A percentile compares a stretch with the other conserved stretches of the same genome.
phyloP scores from a whole-genome alignment of 192 early-diverging fungal genomes.

The Gigaspora rosea region DNA sequence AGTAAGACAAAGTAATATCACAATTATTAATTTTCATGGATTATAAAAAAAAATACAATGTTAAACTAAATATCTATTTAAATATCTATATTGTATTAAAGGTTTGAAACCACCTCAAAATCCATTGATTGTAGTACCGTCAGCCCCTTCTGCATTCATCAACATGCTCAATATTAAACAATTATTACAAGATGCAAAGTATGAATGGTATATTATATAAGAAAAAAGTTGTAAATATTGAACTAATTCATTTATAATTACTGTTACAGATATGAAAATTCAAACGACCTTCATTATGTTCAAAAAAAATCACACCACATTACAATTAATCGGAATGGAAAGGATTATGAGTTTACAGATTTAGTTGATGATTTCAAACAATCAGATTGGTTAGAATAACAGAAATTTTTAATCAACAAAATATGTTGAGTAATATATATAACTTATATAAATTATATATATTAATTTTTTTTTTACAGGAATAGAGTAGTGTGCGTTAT shows the following conservation, averaged over 20 bases:
- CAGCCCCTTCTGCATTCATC: conserved; percentile 77
- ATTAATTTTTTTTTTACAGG: conserved; percentile 30
- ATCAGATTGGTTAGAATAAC: conserved; percentile 61
- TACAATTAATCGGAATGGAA: conserved; percentile 57
- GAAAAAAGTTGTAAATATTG: too few species aligned
- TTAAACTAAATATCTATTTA: too few species aligned
- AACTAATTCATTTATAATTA: too few species aligned
- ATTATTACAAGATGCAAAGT: conserved; percentile 66
- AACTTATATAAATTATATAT: too few species aligned
- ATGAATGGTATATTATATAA: too few species aligned
- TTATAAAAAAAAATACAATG: too few species aligned
- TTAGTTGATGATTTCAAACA: conserved; percentile 68
- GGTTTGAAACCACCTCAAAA: neutral
- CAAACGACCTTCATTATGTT: conserved; percentile 58
- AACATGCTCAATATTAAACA: conserved; percentile 88
- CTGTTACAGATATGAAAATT: conserved; percentile 61
- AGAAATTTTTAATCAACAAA: too few species aligned
- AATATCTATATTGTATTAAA: too few species aligned
- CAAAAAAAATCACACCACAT: conserved; percentile 71
- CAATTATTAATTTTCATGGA: too few species aligned
- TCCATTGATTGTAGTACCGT: conserved; percentile 94
- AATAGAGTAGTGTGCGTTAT: conserved; percentile 89
- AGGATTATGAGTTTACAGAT: conserved; percentile 81
- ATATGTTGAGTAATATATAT: too few species aligned
- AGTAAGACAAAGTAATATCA: too few species aligned